Evolutionary conservation across 768 basidiomycete genomes (phyloP).

Genomic region (Pleurotus tuoliensis): DNA sequence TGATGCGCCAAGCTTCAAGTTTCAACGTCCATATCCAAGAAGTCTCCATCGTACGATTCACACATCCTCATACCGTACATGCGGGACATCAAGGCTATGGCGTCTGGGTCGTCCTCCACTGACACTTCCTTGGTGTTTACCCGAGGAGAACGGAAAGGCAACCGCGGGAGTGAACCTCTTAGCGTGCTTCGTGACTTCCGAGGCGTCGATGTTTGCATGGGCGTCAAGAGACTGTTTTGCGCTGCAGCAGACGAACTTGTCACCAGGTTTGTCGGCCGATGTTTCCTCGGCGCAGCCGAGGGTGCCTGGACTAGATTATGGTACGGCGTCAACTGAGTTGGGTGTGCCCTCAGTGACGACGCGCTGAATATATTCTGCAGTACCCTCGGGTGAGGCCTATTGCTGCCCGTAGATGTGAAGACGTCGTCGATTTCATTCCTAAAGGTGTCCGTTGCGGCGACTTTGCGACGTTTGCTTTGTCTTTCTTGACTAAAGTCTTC

Average conservation of each 20-base stretch:
- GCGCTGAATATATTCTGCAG: no score
- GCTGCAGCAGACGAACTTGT: not conserved
- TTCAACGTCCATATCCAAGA: conserved; percentile 2
- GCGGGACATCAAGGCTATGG: not conserved
- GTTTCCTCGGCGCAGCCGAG: not conserved
- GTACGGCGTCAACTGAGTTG: not conserved
- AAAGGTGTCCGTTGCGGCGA: not conserved
- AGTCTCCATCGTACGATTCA: conserved; percentile 7
- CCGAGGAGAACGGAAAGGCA: not conserved
- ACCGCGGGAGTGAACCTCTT: not conserved
- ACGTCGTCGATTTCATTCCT: not conserved
- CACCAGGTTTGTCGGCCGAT: not conserved
- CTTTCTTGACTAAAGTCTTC: conserved; percentile 10
- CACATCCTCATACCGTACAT: conserved; percentile 3
- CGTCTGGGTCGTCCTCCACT: not conserved
- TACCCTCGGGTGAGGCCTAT: no score
- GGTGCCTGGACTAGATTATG: not conserved
- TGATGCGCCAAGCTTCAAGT: not conserved
- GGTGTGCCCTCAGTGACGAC: no score
- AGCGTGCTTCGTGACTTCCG: not conserved
- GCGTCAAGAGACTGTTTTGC: not conserved
- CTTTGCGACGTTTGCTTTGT: not conserved
- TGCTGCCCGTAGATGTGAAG: not conserved
- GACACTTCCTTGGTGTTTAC: not conserved
- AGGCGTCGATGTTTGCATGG: not conserved